Evolutionary conservation across 192 early-diverging fungal genomes (phyloP), one percentile per base, ranked within the genome.

Genomic region (Coemansia sp.): DNA sequence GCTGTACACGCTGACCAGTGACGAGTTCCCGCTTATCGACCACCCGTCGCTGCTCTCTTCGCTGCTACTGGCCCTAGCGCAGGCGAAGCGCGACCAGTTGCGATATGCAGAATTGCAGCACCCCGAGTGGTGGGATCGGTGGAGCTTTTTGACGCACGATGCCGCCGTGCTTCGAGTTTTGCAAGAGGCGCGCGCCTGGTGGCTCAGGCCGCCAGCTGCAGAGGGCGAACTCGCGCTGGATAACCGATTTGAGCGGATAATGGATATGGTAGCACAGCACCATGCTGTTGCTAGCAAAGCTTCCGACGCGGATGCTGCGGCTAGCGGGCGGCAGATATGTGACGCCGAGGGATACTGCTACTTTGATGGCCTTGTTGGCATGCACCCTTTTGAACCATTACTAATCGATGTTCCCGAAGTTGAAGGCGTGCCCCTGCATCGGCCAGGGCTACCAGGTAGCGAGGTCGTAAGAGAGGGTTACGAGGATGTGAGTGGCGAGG

Each of bases 21-120:
- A 91, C 33, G 88, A 91, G 68, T 92, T 90, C 51, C 90, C 90
- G 12, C 68, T 90, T n/a, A 78, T 88, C 12, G 81, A 84, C 68
- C 70, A 75, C 42, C 72, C 72, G 38, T 62, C 81, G 31, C 68
- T 84, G 54, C 75, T 71, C 18, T 84, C 81, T 31, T 84, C 81
- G 63, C 66, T 84, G 42, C 73, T 84, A 59, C 52, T 78, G 49
- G 76, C 81, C 11, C 71, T 84, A 27, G 81, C 33, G 0, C 73
- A 78, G 44, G 81, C 81, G 11, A 64, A 66, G 49, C 73, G 70
- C 46, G 31, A 75, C 41, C 77, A 77, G 65, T 75, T 77, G 7
- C 69, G 80, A 31, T 83, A 87, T 49, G 67, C 82, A n/a, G 80
- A 59, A 42, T 60, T 86, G 29, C 71, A 76, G 73, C 67, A 57